These are phyloP conservation scores for Pythium aphanidermatum DNA, from an alignment of 352 stramenopile genomes.

Conservation along the genomic window DNA sequence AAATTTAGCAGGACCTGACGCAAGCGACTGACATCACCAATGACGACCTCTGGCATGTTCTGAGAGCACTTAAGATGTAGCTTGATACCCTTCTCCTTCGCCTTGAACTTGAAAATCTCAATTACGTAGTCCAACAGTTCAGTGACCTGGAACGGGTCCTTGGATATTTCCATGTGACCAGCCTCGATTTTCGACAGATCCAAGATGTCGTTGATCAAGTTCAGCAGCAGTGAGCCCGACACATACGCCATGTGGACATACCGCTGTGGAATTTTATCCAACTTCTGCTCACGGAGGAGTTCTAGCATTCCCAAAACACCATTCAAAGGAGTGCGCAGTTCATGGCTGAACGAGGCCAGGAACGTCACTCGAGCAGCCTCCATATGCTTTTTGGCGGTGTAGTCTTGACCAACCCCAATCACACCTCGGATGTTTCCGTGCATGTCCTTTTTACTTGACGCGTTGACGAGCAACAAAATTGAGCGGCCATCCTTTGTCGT, in stretches of 20 bases:
- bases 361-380: conserved; percentile 86
- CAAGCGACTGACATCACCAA: conserved; percentile 72
- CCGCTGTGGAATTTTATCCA: conserved; percentile 54
- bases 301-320: conserved; percentile 81
- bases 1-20: conserved; percentile 80
- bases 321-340: conserved; percentile 77
- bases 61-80: conserved; percentile 79
- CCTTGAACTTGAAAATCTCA: conserved; percentile 89
- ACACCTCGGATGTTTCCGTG: conserved; percentile 90
- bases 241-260: conserved; percentile 87
- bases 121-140: conserved; percentile 83
- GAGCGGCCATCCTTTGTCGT: conserved; percentile 63
- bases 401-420: conserved; percentile 90
- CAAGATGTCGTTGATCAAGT: conserved; percentile 90
- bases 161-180: conserved; percentile 86
- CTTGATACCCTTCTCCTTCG: conserved; percentile 78
- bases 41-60: conserved; percentile 63
- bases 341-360: conserved; percentile 79
- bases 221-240: conserved; percentile 81
- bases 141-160: conserved; percentile 76
- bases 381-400: conserved; percentile 87
- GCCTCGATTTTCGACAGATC: conserved; percentile 92
- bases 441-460: conserved; percentile 86
- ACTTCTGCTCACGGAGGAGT: conserved; percentile 67
- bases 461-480: conserved; percentile 72